Conservation (phyloP, 768 basidiomycete genomes). For the Polyporus arcularius region DNA sequence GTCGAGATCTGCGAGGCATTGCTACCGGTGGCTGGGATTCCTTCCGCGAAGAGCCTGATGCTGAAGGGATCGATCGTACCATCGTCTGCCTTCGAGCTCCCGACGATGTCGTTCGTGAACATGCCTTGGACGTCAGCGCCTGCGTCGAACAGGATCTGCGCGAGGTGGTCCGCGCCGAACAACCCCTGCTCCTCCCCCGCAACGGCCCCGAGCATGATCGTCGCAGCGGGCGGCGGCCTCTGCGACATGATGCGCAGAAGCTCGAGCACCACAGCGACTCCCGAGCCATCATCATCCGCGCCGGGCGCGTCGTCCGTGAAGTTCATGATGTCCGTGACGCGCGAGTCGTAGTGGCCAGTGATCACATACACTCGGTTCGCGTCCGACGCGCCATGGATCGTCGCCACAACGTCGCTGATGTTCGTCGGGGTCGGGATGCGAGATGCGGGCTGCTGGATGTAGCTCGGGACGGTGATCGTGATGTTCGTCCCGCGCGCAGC, state of each 20-base stretch:
- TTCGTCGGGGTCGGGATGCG: conserved; percentile 44
- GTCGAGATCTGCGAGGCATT: conserved; percentile 36
- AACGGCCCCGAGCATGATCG: conserved; percentile 54
- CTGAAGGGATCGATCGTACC: conserved; percentile 47
- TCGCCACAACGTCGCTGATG: conserved; percentile 54
- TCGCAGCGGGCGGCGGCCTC: conserved; percentile 44
- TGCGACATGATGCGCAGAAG: conserved; percentile 52
- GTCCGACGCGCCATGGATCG: conserved; percentile 48
- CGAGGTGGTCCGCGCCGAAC: conserved; percentile 50
- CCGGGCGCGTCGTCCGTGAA: conserved; percentile 50
- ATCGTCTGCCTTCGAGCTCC: conserved; percentile 51
- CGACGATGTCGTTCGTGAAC: conserved; percentile 60
- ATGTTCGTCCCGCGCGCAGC: conserved; percentile 37
- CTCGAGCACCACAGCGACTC: conserved; percentile 56
- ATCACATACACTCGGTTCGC: conserved; percentile 54
- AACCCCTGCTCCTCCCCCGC: conserved; percentile 55
- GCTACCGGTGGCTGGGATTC: conserved; percentile 49
- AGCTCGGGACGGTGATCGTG: conserved; percentile 45
- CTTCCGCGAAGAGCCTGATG: conserved; percentile 53
- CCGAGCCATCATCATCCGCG: conserved; percentile 56
- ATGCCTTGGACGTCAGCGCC: conserved; percentile 56
- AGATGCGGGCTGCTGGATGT: conserved; percentile 38
- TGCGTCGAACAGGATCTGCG: conserved; percentile 40
- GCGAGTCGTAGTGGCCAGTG: conserved; percentile 57
- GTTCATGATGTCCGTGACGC: conserved; percentile 42